phyloP scores from a whole-genome alignment of 305 asterid species.

The Ajuga reptans region DNA sequence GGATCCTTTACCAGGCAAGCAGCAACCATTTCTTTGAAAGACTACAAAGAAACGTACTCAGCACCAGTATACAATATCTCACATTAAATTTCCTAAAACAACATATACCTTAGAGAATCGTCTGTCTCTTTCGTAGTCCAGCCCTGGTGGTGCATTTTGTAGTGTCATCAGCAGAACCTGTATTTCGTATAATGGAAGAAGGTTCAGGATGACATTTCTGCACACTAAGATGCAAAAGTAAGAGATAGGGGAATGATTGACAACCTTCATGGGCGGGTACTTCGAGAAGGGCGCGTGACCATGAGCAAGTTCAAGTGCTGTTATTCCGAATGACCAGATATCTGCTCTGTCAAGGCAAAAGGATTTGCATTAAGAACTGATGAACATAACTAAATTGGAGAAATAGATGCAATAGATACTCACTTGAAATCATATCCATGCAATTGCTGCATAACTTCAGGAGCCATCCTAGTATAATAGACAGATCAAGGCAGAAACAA shows the following conservation, averaged over 20 bases:
- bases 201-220: constrained; percentile 16
- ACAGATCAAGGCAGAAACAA: neutral
- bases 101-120: constrained; percentile 82
- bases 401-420: constrained; percentile 23
- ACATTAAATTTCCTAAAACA: constrained; percentile 21
- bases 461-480: constrained; percentile 55
- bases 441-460: constrained; percentile 75
- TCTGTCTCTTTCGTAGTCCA: constrained; percentile 97
- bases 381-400: constrained; percentile 16
- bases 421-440: constrained; percentile 75
- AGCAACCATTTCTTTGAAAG: constrained; percentile 90
- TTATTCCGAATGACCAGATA: constrained; percentile 98
- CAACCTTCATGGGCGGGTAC: constrained; percentile 99
- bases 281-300: constrained; percentile 99
- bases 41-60: constrained; percentile 41
- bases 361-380: constrained; percentile 6
- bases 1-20: constrained; percentile 99
- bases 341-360: constrained; percentile 77
- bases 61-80: constrained; percentile 11
- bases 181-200: constrained; percentile 27
- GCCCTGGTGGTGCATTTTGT: constrained; percentile 99
- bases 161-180: constrained; percentile 98
- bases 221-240: constrained; percentile 6
- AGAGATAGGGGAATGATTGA: constrained; percentile 11
- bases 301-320: constrained; percentile 99